Evolutionary conservation across 371 early-diverging fungal species (phyloP).

Genomic region (Mortierella sp.): DNA sequence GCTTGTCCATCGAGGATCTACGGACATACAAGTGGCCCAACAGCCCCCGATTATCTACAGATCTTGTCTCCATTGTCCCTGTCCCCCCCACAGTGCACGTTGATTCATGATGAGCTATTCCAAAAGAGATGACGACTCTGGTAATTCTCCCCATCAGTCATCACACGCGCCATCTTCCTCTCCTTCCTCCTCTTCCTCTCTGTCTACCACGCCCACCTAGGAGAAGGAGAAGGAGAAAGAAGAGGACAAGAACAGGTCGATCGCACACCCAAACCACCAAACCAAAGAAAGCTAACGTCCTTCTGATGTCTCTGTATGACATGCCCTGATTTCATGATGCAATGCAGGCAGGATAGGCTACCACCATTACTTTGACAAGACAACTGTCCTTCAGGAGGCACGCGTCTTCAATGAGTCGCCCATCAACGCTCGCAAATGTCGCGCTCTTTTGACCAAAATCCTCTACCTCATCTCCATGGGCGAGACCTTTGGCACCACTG

Average conservation of each 20-base stretch:
- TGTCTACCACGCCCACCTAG: no score
- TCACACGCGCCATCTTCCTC: no score
- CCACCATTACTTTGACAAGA: slow-evolving; percentile 80
- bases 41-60: neutral
- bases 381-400: slow-evolving; percentile 95
- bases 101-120: slow-evolving; percentile 67
- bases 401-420: slow-evolving; percentile 97
- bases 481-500: slow-evolving; percentile 87
- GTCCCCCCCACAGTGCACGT: neutral
- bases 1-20: slow-evolving; percentile 2
- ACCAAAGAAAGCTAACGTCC: neutral
- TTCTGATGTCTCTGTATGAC: neutral
- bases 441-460: slow-evolving; percentile 92
- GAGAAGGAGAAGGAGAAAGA: no score
- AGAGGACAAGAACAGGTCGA: no score
- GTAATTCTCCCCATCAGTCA: slow-evolving; percentile 14
- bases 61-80: slow-evolving; percentile 1
- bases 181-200: no score
- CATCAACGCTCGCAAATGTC: slow-evolving; percentile 94
- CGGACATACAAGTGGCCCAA: neutral
- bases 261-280: neutral
- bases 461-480: slow-evolving; percentile 91
- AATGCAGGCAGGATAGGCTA: slow-evolving; percentile 43
- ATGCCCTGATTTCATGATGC: neutral
- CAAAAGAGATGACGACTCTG: slow-evolving; percentile 69